phyloP scores from a whole-genome alignment of 768 basidiomycete species.

The Collybia sordida region DNA sequence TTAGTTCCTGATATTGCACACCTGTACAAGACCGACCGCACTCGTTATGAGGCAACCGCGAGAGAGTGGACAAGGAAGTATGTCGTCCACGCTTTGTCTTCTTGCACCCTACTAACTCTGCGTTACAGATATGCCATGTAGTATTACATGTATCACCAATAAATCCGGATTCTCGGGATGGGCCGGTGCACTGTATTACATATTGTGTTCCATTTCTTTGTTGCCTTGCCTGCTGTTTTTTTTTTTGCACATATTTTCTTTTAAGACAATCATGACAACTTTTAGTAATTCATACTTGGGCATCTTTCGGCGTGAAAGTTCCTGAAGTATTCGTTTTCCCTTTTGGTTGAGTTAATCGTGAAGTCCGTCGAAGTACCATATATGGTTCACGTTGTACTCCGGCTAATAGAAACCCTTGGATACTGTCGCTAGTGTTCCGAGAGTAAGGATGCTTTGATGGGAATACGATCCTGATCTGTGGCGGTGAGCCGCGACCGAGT shows the following conservation, averaged over 20 bases:
- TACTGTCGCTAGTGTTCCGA: too few species aligned
- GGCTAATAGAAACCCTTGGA: too few species aligned
- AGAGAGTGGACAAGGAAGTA: conserved; percentile 99
- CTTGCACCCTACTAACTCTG: conserved; percentile 8
- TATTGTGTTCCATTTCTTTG: conserved; percentile 18
- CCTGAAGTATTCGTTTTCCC: too few species aligned
- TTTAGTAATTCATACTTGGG: neutral
- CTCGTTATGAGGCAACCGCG: conserved; percentile 96
- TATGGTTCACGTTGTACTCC: too few species aligned
- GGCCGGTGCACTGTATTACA: conserved; percentile 18
- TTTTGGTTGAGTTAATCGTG: too few species aligned
- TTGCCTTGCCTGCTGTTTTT: conserved; percentile 7
- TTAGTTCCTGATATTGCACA: conserved; percentile 98
- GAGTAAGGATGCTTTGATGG: too few species aligned
- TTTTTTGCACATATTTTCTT: conserved; percentile 18
- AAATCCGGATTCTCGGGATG: conserved; percentile 7
- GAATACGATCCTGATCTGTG: too few species aligned
- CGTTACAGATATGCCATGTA: conserved; percentile 53
- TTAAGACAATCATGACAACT: conserved; percentile 17
- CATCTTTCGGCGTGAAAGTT: too few species aligned
- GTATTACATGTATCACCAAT: conserved; percentile 17
- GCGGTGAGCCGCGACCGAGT: too few species aligned
- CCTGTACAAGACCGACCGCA: conserved; percentile 98
- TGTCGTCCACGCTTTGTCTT: conserved; percentile 2
- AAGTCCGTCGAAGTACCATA: too few species aligned